Base-by-base conservation (phyloP, 352 stramenopile genomes). In the Phytophthora pisi region DNA sequence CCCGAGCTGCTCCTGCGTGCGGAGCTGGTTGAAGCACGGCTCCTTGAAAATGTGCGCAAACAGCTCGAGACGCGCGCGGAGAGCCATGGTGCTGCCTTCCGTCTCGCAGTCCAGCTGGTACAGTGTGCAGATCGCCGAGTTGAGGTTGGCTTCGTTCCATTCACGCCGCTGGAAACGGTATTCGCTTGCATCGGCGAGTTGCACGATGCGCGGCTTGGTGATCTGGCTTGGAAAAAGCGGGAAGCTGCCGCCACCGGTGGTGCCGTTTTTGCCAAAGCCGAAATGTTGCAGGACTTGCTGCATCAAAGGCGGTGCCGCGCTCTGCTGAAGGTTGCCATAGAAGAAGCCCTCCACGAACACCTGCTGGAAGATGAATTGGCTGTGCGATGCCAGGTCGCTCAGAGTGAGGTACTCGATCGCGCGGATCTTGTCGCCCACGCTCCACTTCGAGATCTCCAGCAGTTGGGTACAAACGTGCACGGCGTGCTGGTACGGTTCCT, bases 401-500 rank as follows among this genome's bases (percentile, higher is more conserved):
- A 90, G 49, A 0, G 71, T 81, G 20, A 97, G 46, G 43, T 75
- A 64, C 40, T 90, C 66, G 18, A 95, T 79, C n/a, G 81, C 89
- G 16, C 72, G 66, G 9, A 95, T 79, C 66, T 96, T 98, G 26
- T 97, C 88, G 10, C 96, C 77, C 11, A 97, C 81, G 45, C 77
- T 92, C 85, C 86, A 97, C 53, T 81, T 87, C 4, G 75, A 76
- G 0, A 79, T 57, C 57, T 97, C 91, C 13, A 98, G 65, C 43
- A 96, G 69, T 51, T 94, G 66, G 46, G 85, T 87, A 23, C 75
- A 83, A 9, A 71, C 76, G 70, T 97, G 91, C 49, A 97, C 78
- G 0, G 89, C 91, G 63, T 97, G 93, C 65, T 97, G 87, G 78
- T 98, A 98, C 0, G 92, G 91, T 55, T 97, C 90, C 47, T 96